Base-by-base conservation (phyloP, 176 grass and related monocot species). In the barley (Hordeum vulgare) region DNA sequence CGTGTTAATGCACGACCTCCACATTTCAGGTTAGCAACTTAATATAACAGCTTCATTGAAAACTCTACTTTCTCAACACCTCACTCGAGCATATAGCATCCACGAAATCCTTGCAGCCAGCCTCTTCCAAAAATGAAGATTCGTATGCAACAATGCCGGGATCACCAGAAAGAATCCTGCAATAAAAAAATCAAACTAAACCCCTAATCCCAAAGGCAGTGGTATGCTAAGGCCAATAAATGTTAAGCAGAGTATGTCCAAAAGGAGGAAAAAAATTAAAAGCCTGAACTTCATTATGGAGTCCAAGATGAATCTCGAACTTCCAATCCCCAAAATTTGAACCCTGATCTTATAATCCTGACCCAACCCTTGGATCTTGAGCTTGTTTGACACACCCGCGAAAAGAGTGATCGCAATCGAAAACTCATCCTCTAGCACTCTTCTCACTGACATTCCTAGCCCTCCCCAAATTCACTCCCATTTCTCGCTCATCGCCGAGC, bases 111-210 rank as follows among this genome's bases (percentile, higher is more conserved):
- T 89, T 92, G 82, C 88, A 91, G 39, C 71, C 86, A 87, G 83
- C 85, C 79, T 96, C 91, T 71, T 85, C 74, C 39, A 94, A 88
- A 87, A 84, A 94, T 25, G 85, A 94, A 87, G 93, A 81, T 61
- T 91, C 81, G 17, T 75, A 88, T 61, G 85, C 61, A 81, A 94
- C 83, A 76, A 92, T 84, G 35, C 93, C 96, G n/a, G 93, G 96
- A 75, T 99, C 93, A 90, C 89, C 69, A 81, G 96, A 96, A 31
- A 99, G 93, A 87, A 99, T 94, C 81, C 96, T 99, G 87, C 73
- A 94, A 87, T 14, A 54, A 62, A 24, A 24, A 67, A 40, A 75
- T 8, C 49, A 75, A 80, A 81, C 9, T 79, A 59, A 87, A 40
- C n/a, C 51, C 34, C 59, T 51, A 31, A 71, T 65, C 40, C 66